phyloP scores from a whole-genome alignment of 305 asterid genomes.

The Fraxinus nigra region DNA sequence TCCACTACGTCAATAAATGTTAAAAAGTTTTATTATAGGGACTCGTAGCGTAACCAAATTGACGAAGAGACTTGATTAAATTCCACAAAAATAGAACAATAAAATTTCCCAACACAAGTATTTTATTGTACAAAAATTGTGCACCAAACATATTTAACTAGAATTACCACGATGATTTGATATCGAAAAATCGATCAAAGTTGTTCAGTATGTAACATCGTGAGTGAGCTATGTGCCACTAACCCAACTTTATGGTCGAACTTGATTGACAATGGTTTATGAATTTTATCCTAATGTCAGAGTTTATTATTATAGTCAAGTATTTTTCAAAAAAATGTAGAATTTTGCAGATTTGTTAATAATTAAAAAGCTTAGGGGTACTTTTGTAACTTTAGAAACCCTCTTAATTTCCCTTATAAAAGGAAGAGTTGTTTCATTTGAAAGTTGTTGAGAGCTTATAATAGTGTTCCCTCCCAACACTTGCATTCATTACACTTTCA shows the following conservation, averaged over 20 bases:
- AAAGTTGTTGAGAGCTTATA: not conserved
- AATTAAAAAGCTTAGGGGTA: constrained; percentile 36
- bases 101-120: not conserved
- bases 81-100: not conserved
- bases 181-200: not conserved
- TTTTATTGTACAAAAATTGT: not conserved
- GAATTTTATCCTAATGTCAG: constrained; percentile 23
- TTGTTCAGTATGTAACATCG: not conserved
- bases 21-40: not conserved
- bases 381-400: constrained; percentile 28
- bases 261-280: constrained; percentile 22
- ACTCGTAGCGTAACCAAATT: not conserved
- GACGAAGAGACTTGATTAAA: not conserved
- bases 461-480: constrained; percentile 13
- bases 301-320: constrained; percentile 20
- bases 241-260: not conserved
- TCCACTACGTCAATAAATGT: not conserved
- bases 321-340: constrained; percentile 23
- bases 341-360: constrained; percentile 8
- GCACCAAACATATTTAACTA: not conserved
- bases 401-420: constrained; percentile 33
- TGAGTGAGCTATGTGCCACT: not conserved
- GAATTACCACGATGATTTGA: not conserved
- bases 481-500: not conserved
- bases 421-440: constrained; percentile 24